These are phyloP conservation scores for Malus hybrid DNA, from an alignment of 331 rosid genomes.

Conservation along the genomic window DNA sequence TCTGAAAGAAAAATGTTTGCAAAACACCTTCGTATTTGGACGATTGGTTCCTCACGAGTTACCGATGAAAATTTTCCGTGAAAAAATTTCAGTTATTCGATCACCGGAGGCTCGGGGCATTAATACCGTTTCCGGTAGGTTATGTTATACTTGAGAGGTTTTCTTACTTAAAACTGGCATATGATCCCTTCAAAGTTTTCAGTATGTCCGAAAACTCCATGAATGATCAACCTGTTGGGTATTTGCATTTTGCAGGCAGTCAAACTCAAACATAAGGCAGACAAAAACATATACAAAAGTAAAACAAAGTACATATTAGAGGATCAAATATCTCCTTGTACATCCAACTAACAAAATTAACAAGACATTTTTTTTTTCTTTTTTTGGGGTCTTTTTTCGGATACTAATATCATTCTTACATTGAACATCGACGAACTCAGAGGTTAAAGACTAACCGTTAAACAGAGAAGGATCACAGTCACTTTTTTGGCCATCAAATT, in stretches of 20 bases:
- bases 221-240: neutral
- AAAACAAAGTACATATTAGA: slow-evolving; percentile 65
- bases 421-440: slow-evolving; percentile 46
- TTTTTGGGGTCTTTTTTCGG: slow-evolving; percentile 17
- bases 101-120: no score
- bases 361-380: slow-evolving; percentile 24
- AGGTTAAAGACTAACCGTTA: slow-evolving; percentile 81
- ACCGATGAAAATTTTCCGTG: neutral
- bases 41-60: neutral
- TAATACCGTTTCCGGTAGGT: no score
- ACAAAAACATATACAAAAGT: slow-evolving; percentile 11
- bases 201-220: neutral
- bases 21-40: no score
- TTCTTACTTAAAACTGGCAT: no score
- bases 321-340: slow-evolving; percentile 53
- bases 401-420: slow-evolving; percentile 58
- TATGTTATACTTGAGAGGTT: no score
- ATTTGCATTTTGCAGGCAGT: neutral
- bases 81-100: neutral
- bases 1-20: no score
- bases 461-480: slow-evolving; percentile 48
- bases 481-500: slow-evolving; percentile 47
- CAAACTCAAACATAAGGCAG: neutral
- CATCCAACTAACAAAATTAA: slow-evolving; percentile 57
- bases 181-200: neutral